Percentiles rank a stretch among this genome's conserved stretches.
Conservation (phyloP, 2,329 filamentous ascomycete genomes). For the Metarhizium anisopliae region DNA sequence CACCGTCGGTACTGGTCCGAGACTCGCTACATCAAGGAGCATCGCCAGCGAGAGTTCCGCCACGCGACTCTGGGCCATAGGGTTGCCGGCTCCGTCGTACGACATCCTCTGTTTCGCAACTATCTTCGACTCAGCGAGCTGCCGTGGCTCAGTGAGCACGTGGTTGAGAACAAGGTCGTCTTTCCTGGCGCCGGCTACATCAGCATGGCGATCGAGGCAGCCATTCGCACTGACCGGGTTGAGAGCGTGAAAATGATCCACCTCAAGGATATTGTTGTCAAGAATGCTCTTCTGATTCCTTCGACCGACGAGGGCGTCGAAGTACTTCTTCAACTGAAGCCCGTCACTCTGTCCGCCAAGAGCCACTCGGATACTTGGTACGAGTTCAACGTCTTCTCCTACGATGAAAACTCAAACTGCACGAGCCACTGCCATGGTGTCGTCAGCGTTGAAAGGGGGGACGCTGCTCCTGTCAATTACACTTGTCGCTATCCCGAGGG, state of each 20-base stretch:
- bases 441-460: too few relatives aligned
- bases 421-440: constrained; percentile 14
- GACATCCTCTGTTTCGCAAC: constrained; percentile 23
- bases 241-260: constrained; percentile 11
- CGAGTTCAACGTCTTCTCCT: constrained; percentile 17
- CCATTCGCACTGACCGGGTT: constrained; percentile 8
- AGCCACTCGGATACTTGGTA: constrained; percentile 15
- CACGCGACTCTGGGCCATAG: constrained; percentile 18
- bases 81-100: constrained; percentile 12
- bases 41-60: constrained; percentile 13
- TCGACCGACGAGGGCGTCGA: constrained; percentile 15
- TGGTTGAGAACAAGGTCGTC: constrained; percentile 18
- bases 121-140: constrained; percentile 18
- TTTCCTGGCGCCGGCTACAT: constrained; percentile 28
- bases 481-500: not conserved
- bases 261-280: constrained; percentile 15
- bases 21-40: constrained; percentile 14
- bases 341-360: constrained; percentile 11
- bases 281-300: constrained; percentile 14
- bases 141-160: constrained; percentile 26
- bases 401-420: constrained; percentile 15
- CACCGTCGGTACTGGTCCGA: constrained; percentile 22
- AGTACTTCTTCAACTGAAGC: constrained; percentile 12
- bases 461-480: too few relatives aligned
- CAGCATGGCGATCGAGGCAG: constrained; percentile 21